Evolutionary conservation across 2,329 filamentous ascomycete genomes (phyloP).

Genomic region (Dichotomopilus funicola): DNA sequence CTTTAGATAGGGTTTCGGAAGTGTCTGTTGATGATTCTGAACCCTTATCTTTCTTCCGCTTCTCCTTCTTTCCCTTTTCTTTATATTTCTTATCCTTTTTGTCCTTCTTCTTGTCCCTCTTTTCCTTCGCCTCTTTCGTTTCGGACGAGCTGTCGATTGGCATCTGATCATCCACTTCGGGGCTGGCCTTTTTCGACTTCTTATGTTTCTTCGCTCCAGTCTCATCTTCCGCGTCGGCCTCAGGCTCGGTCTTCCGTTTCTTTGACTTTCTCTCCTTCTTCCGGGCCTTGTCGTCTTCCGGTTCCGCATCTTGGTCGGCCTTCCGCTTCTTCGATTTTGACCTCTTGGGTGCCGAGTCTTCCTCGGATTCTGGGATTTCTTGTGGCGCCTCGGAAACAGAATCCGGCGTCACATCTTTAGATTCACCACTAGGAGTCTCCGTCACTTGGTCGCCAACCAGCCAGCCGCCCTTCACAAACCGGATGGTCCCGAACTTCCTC

Average conservation of each 20-base stretch:
- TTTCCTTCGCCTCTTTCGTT: constrained; percentile 16
- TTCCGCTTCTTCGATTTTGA: constrained; percentile 27
- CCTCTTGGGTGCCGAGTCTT: constrained; percentile 24
- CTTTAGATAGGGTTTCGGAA: constrained; percentile 23
- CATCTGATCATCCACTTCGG: constrained; percentile 26
- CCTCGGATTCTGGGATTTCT: constrained; percentile 13
- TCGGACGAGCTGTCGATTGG: constrained; percentile 2
- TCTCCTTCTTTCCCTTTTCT: constrained; percentile 30
- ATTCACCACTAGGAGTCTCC: constrained; percentile 33
- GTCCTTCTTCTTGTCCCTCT: constrained; percentile 20
- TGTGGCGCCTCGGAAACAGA: constrained; percentile 11
- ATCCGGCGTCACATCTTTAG: constrained; percentile 6
- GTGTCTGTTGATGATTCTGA: constrained; percentile 23
- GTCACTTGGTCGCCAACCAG: constrained; percentile 52
- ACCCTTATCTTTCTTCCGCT: constrained; percentile 34
- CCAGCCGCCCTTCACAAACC: constrained; percentile 82
- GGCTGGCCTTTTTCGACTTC: constrained; percentile 46
- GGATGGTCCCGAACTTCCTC: constrained; percentile 70
- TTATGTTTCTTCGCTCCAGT: constrained; percentile 23
- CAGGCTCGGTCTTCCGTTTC: constrained; percentile 44
- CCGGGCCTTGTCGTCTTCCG: constrained; percentile 21
- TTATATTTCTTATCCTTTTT: constrained; percentile 32
- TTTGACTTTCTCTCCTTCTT: constrained; percentile 43
- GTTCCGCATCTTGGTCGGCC: constrained; percentile 17
- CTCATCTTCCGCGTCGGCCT: constrained; percentile 18